These are phyloP conservation scores for Papilionanthe hybrid DNA, from an alignment of 116 monocot genomes.

Conservation along the genomic window DNA sequence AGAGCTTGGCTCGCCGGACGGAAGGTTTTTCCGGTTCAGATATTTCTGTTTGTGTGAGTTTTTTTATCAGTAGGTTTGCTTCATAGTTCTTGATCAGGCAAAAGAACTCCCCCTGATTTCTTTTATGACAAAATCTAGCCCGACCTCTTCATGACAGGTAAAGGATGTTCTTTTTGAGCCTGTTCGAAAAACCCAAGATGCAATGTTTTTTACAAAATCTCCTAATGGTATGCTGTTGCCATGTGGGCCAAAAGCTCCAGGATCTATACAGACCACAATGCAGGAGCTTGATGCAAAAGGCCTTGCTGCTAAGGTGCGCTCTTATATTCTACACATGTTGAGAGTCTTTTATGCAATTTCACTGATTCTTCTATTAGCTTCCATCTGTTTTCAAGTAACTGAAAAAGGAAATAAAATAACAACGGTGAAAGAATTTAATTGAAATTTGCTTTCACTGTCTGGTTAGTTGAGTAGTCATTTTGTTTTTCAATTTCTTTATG, in stretches of 20 bases:
- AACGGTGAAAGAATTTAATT: not conserved
- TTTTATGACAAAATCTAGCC: not conserved
- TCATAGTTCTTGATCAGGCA: not conserved
- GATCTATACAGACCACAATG: slow-evolving; percentile 86
- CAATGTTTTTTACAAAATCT: slow-evolving; percentile 79
- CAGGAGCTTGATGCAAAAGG: slow-evolving; percentile 82
- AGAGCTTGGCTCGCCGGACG: slow-evolving; percentile 66
- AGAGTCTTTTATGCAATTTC: not conserved
- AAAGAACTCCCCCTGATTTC: not conserved
- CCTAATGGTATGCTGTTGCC: slow-evolving; percentile 77
- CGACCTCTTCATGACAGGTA: slow-evolving; percentile 38
- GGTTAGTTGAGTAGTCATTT: not conserved
- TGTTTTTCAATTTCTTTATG: not conserved
- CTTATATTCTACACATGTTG: not conserved
- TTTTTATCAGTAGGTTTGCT: not conserved
- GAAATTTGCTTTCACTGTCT: not conserved
- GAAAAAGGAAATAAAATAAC: not conserved
- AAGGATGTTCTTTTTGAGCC: slow-evolving; percentile 99
- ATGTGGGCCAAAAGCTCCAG: slow-evolving; percentile 88
- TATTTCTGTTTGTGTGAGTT: slow-evolving; percentile 93
- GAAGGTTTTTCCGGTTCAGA: slow-evolving; percentile 99
- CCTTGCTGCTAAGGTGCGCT: slow-evolving; percentile 64
- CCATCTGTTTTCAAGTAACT: no score
- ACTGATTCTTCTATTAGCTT: not conserved
- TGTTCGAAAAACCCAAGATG: slow-evolving; percentile 99